Conservation (phyloP, 1,139 yeast species). For the Sugiyamaella sp. region DNA sequence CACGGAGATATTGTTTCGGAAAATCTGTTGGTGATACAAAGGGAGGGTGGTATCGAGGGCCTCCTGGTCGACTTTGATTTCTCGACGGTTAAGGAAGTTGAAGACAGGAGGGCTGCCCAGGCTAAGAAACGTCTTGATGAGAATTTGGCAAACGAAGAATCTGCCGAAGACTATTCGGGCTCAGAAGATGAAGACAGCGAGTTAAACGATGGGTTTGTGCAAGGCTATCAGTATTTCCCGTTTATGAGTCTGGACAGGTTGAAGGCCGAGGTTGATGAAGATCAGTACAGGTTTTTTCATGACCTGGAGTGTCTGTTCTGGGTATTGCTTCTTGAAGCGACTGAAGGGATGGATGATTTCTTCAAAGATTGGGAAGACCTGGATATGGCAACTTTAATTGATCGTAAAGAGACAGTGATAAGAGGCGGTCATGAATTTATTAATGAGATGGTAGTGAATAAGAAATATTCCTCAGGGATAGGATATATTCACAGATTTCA, state of each 20-base stretch:
- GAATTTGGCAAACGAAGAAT: neutral
- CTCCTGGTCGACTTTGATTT: constrained; percentile 6
- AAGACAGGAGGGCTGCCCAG: neutral
- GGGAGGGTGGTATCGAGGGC: neutral
- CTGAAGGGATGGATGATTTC: neutral
- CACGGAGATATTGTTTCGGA: constrained; percentile 12
- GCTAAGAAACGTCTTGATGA: neutral
- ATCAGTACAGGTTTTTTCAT: constrained; percentile 2
- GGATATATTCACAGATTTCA: constrained; percentile 7
- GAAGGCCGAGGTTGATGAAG: neutral
- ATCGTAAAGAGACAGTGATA: neutral
- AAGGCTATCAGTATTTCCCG: constrained; percentile 4
- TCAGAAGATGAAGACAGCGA: neutral
- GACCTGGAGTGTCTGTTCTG: constrained; percentile 7
- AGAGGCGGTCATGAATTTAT: neutral
- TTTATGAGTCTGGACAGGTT: constrained; percentile 4
- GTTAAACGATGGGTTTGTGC: neutral
- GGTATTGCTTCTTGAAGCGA: constrained; percentile 8
- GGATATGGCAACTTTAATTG: neutral
- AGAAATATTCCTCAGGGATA: neutral
- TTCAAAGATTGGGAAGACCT: constrained; percentile 5
- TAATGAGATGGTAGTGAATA: neutral
- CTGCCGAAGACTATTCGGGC: neutral
- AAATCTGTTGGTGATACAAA: neutral
- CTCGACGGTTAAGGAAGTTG: neutral